These are phyloP conservation scores for Alternaria atra DNA, from an alignment of 2,329 filamentous ascomycete genomes.

Conservation along the genomic window DNA sequence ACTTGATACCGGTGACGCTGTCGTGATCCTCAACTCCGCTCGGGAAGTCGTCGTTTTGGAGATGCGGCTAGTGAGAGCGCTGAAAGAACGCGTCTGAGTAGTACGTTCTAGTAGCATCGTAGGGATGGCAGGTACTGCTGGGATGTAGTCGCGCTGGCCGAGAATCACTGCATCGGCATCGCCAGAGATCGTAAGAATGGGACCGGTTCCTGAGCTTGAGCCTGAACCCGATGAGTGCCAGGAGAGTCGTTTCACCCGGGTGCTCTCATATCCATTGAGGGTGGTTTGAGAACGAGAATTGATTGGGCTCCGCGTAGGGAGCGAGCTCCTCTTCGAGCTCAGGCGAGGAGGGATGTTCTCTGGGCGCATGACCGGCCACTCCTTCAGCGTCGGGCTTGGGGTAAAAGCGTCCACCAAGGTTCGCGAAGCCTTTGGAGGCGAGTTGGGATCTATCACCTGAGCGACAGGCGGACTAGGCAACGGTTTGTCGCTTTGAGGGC, in stretches of 20 bases:
- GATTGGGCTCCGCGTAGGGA: conserved; percentile 7
- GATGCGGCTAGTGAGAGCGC: conserved; percentile 18
- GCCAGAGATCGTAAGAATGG: conserved; percentile 30
- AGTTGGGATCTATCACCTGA: conserved; percentile 39
- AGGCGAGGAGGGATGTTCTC: conserved; percentile 32
- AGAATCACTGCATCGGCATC: conserved; percentile 40
- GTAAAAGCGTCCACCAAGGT: conserved; percentile 54
- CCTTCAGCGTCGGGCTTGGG: conserved; percentile 33
- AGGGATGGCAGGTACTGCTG: conserved; percentile 21
- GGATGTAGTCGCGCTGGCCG: conserved; percentile 13
- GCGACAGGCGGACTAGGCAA: conserved; percentile 51
- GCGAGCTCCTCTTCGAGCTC: conserved; percentile 29
- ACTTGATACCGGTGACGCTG: conserved; percentile 17
- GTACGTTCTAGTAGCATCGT: not conserved
- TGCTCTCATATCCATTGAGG: conserved; percentile 15
- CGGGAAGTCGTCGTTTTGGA: conserved; percentile 20
- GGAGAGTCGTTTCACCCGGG: conserved; percentile 33
- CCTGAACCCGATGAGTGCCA: conserved; percentile 21
- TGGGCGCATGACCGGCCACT: conserved; percentile 43
- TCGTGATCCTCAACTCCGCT: conserved; percentile 8
- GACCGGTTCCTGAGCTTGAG: conserved; percentile 23
- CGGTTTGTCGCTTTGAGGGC: conserved; percentile 45
- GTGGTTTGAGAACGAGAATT: conserved; percentile 5
- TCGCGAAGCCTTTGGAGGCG: conserved; percentile 49
- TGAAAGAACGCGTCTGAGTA: conserved; percentile 14